Conservation (phyloP, 139 green algal species). For the Haematococcus lacustris region DNA sequence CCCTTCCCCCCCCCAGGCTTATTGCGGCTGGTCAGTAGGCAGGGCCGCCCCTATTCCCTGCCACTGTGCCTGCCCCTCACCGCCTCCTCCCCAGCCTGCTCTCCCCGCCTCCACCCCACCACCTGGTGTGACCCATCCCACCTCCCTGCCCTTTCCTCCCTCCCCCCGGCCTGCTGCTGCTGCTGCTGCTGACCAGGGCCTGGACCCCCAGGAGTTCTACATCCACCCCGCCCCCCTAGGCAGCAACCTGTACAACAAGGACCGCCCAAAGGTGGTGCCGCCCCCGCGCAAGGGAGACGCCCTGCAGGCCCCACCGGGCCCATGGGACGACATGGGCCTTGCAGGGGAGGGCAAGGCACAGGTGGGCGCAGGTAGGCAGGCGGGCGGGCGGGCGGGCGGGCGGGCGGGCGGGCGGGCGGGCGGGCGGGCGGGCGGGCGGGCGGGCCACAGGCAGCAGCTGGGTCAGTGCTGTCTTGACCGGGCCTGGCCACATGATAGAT, state of each 20-base stretch:
- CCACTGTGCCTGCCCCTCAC: too few species aligned
- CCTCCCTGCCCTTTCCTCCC: too few species aligned
- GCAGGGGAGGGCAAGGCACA: slow-evolving; percentile 13
- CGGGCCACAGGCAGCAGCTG: not conserved
- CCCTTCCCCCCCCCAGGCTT: too few species aligned
- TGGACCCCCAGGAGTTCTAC: slow-evolving; percentile 52
- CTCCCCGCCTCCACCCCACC: too few species aligned
- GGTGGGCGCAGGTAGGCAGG: not conserved
- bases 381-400: not conserved
- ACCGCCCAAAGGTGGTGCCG: slow-evolving; percentile 35
- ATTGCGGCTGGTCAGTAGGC: too few species aligned
- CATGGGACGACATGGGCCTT: slow-evolving; percentile 11
- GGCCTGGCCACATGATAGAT: not conserved
- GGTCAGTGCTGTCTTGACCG: not conserved
- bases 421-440: too few species aligned
- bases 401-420: not conserved
- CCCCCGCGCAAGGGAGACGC: slow-evolving; percentile 27
- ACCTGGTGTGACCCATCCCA: too few species aligned
- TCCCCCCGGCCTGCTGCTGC: too few species aligned
- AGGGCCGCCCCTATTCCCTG: too few species aligned
- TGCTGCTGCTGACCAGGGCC: too few species aligned
- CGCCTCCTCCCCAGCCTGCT: too few species aligned
- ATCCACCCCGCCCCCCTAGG: slow-evolving; percentile 49
- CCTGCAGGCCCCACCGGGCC: slow-evolving; percentile 2
- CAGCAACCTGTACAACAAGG: slow-evolving; percentile 58